phyloP scores from a whole-genome alignment of 352 stramenopile genomes.

The Globisporangium cystogenes region DNA sequence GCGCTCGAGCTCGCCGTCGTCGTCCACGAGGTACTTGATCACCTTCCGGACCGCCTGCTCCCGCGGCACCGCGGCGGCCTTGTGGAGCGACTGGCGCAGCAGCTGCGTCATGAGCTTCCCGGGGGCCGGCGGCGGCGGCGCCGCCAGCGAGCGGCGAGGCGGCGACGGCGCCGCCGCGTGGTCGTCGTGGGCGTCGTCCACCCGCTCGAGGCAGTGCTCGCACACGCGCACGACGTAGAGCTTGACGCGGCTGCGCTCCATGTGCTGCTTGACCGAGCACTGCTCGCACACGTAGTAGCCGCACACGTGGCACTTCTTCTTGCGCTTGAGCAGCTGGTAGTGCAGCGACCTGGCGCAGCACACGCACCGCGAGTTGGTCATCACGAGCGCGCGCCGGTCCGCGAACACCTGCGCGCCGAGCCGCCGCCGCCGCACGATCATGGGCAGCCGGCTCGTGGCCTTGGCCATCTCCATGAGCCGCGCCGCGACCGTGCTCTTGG shows the following conservation, averaged over 20 bases:
- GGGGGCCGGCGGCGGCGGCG: not conserved
- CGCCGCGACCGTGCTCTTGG: constrained; percentile 13
- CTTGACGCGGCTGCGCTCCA: constrained; percentile 26
- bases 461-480: constrained; percentile 29
- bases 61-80: constrained; percentile 13
- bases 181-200: constrained; percentile 34
- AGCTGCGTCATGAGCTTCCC: constrained; percentile 4
- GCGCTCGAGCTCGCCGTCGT: constrained; percentile 10
- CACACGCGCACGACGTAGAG: constrained; percentile 39
- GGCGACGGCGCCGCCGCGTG: constrained; percentile 3
- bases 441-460: constrained; percentile 26
- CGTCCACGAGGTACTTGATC: constrained; percentile 38
- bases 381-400: constrained; percentile 11
- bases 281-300: constrained; percentile 17
- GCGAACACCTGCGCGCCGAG: constrained; percentile 34
- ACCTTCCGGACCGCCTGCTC: constrained; percentile 32
- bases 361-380: constrained; percentile 24
- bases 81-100: constrained; percentile 26
- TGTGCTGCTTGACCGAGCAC: constrained; percentile 29
- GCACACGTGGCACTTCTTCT: constrained; percentile 54
- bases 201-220: constrained; percentile 34
- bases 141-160: not conserved
- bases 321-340: constrained; percentile 18
- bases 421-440: constrained; percentile 26
- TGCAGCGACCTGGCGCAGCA: constrained; percentile 23